These are phyloP conservation scores for Spinacia oleracea DNA, from an alignment of 179 eudicot species.

Conservation along the genomic window DNA sequence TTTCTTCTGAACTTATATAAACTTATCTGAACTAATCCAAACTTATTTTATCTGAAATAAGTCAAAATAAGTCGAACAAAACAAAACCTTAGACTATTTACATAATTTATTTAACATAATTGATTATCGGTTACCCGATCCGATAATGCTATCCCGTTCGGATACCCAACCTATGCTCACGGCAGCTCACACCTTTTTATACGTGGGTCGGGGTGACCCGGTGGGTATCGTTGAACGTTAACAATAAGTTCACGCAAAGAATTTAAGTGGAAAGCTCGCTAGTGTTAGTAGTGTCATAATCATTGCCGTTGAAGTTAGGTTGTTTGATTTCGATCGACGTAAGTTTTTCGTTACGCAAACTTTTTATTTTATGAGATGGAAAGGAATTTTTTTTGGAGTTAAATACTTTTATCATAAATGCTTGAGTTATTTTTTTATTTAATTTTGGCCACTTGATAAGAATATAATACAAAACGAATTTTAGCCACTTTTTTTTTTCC, in stretches of 20 bases:
- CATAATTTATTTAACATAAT: no score
- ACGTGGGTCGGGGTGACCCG: no score
- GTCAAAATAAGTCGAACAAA: no score
- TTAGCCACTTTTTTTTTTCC: not conserved
- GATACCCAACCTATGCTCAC: no score
- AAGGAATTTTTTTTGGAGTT: not conserved
- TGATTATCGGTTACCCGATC: no score
- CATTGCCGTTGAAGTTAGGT: slow-evolving; percentile 17
- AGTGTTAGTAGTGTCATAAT: slow-evolving; percentile 3
- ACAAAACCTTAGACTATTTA: no score
- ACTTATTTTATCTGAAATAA: no score
- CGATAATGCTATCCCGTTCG: no score
- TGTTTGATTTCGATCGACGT: not conserved
- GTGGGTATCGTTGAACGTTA: not conserved
- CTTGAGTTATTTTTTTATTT: not conserved
- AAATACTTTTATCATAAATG: not conserved
- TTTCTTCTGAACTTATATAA: no score
- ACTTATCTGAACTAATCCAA: no score
- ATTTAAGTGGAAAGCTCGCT: slow-evolving; percentile 4
- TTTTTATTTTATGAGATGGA: not conserved
- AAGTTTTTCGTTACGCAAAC: not conserved
- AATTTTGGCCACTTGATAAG: not conserved
- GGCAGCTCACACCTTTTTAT: no score
- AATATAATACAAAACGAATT: not conserved
- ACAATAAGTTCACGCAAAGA: slow-evolving; percentile 21